Evolutionary conservation across 2,329 filamentous ascomycete species (phyloP).

Genomic region (Lecanicillium sp.): DNA sequence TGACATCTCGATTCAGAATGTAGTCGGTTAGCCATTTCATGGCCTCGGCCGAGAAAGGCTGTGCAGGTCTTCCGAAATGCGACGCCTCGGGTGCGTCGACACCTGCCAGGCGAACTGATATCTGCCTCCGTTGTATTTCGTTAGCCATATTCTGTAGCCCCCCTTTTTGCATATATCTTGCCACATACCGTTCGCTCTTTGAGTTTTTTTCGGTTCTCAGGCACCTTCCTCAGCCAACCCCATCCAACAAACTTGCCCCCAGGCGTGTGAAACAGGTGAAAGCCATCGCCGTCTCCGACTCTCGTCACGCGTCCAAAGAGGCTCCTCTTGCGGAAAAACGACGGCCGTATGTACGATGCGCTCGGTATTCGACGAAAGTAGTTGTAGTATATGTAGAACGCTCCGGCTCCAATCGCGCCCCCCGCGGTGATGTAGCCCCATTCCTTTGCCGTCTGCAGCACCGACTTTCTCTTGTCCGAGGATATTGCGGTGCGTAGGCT

Average conservation of each 20-base stretch:
- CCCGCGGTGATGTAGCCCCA: slow-evolving; percentile 30
- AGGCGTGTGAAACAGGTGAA: slow-evolving; percentile 88
- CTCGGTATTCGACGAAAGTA: slow-evolving; percentile 81
- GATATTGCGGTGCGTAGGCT: slow-evolving; percentile 23
- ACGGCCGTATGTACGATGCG: slow-evolving; percentile 64
- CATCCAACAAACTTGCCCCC: slow-evolving; percentile 82
- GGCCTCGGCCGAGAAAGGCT: slow-evolving; percentile 77
- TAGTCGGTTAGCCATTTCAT: slow-evolving; percentile 70
- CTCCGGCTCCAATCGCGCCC: slow-evolving; percentile 28
- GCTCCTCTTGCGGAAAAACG: slow-evolving; percentile 65
- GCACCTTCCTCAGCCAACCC: slow-evolving; percentile 81
- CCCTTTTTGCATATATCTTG: not conserved
- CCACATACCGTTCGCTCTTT: slow-evolving; percentile 66
- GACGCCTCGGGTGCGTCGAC: slow-evolving; percentile 88
- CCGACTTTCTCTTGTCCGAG: slow-evolving; percentile 23
- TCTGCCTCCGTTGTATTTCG: slow-evolving; percentile 38
- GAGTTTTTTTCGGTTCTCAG: slow-evolving; percentile 57
- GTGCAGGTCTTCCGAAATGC: slow-evolving; percentile 83
- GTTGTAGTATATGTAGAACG: slow-evolving; percentile 53
- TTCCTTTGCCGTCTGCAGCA: slow-evolving; percentile 26
- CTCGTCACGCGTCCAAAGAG: slow-evolving; percentile 82
- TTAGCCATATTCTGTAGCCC: not conserved
- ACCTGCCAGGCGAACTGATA: slow-evolving; percentile 82
- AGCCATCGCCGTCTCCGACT: slow-evolving; percentile 94
- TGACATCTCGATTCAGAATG: slow-evolving; percentile 63